phyloP scores from a whole-genome alignment of 768 basidiomycete genomes.

The Podaxis sp. region DNA sequence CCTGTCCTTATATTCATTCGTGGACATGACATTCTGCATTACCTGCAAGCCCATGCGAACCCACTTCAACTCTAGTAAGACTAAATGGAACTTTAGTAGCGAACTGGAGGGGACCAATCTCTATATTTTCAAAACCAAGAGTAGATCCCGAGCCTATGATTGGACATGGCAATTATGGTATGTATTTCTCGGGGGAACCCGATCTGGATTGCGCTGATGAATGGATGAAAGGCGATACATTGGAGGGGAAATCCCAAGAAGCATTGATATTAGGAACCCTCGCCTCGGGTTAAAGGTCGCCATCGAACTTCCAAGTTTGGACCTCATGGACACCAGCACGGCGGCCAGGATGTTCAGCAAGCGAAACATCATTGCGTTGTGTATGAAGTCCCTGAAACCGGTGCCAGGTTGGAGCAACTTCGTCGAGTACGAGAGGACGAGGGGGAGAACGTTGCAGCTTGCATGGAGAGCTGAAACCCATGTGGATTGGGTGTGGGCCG shows the following conservation, averaged over 20 bases:
- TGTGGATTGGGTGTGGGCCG: conserved; percentile 85
- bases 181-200: conserved; percentile 11
- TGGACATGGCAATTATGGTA: conserved; percentile 92
- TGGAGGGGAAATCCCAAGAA: conserved; percentile 67
- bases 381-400: conserved; percentile 51
- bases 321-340: conserved; percentile 34
- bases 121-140: conserved; percentile 83
- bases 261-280: conserved; percentile 72
- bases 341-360: conserved; percentile 54
- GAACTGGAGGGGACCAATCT: conserved; percentile 67
- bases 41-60: conserved; percentile 58
- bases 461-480: conserved; percentile 75
- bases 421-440: conserved; percentile 48
- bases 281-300: conserved; percentile 62
- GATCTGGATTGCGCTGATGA: conserved; percentile 2
- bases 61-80: conserved; percentile 35
- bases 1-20: conserved; percentile 84
- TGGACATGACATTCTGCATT: conserved; percentile 81
- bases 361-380: conserved; percentile 60
- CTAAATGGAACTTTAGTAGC: conserved; percentile 24
- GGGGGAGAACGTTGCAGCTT: conserved; percentile 64
- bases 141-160: conserved; percentile 75
- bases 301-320: conserved; percentile 61
- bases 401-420: conserved; percentile 63
- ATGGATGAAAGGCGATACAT: conserved; percentile 54